These are phyloP conservation scores for Aspergillus floridensis DNA, from an alignment of 2,329 filamentous ascomycete species.

Conservation along the genomic window DNA sequence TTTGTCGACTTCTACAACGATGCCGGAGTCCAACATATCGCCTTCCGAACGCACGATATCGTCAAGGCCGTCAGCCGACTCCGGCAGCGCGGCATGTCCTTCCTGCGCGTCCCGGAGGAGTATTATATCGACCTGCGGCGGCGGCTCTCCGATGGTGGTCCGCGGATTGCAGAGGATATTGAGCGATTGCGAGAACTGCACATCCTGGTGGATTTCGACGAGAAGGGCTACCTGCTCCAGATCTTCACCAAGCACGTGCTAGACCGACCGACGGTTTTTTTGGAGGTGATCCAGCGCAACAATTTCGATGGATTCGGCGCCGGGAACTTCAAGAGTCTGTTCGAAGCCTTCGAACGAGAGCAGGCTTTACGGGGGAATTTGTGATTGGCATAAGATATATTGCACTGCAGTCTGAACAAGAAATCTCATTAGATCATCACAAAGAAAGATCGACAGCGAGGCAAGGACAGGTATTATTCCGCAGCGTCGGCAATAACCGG, in stretches of 20 bases:
- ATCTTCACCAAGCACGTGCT: slow-evolving; percentile 79
- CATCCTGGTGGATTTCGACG: slow-evolving; percentile 89
- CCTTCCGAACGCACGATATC: slow-evolving; percentile 76
- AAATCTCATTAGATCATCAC: neutral
- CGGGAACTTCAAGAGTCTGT: slow-evolving; percentile 88
- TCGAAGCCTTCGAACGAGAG: slow-evolving; percentile 89
- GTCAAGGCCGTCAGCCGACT: slow-evolving; percentile 68
- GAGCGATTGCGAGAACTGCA: slow-evolving; percentile 69
- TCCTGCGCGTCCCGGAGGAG: slow-evolving; percentile 76
- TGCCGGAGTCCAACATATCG: slow-evolving; percentile 85
- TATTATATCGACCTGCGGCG: slow-evolving; percentile 75
- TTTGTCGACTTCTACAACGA: slow-evolving; percentile 78
- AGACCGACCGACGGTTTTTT: slow-evolving; percentile 89
- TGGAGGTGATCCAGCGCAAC: slow-evolving; percentile 88
- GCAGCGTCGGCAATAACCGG: neutral
- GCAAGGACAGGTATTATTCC: neutral
- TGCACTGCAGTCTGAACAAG: neutral
- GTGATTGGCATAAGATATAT: slow-evolving; percentile 37
- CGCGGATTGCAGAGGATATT: slow-evolving; percentile 69
- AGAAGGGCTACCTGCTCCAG: slow-evolving; percentile 74
- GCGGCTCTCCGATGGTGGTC: slow-evolving; percentile 59
- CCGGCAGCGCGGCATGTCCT: slow-evolving; percentile 76
- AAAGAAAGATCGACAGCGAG: neutral
- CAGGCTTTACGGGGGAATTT: slow-evolving; percentile 80
- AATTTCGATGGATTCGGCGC: slow-evolving; percentile 87